Conservation (phyloP, 371 early-diverging fungal genomes). For the Fennellomyces sp. region DNA sequence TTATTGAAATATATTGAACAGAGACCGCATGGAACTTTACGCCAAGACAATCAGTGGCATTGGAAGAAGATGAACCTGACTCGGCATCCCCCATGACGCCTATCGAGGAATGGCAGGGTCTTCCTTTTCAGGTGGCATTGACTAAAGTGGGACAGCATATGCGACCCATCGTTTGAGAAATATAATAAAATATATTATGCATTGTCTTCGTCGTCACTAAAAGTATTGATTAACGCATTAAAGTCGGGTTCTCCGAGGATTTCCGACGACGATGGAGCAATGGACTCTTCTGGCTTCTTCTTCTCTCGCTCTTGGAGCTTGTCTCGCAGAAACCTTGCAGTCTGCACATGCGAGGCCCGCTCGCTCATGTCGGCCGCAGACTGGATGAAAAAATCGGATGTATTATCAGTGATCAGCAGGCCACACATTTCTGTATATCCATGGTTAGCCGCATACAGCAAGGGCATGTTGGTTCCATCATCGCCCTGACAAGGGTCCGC, state of each 20-base stretch:
- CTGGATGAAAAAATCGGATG: slow-evolving; percentile 33
- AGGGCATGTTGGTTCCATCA: slow-evolving; percentile 27
- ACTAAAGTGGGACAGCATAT: slow-evolving; percentile 19
- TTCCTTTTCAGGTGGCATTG: slow-evolving; percentile 10
- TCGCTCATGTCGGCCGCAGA: slow-evolving; percentile 32
- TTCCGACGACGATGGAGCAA: slow-evolving; percentile 3
- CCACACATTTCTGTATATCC: slow-evolving; percentile 50
- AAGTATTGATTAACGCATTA: slow-evolving; percentile 32
- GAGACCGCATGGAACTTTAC: slow-evolving; percentile 11
- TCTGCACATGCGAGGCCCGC: slow-evolving; percentile 18
- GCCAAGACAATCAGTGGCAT: slow-evolving; percentile 5
- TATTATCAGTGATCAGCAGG: slow-evolving; percentile 32
- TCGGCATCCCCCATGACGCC: slow-evolving; percentile 5
- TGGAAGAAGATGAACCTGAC: not conserved
- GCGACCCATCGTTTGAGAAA: slow-evolving; percentile 5
- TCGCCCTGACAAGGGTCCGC: slow-evolving; percentile 36
- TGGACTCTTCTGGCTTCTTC: not conserved
- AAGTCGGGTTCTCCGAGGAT: slow-evolving; percentile 23
- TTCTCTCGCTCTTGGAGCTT: slow-evolving; percentile 8
- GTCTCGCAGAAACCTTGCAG: slow-evolving; percentile 21
- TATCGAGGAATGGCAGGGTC: not conserved
- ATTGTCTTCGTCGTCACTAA: slow-evolving; percentile 40
- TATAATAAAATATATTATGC: not conserved
- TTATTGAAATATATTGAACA: not conserved
- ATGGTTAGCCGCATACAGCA: slow-evolving; percentile 55